phyloP scores from a whole-genome alignment of 2,329 filamentous ascomycete genomes.

The Plenodomus biglobosus region DNA sequence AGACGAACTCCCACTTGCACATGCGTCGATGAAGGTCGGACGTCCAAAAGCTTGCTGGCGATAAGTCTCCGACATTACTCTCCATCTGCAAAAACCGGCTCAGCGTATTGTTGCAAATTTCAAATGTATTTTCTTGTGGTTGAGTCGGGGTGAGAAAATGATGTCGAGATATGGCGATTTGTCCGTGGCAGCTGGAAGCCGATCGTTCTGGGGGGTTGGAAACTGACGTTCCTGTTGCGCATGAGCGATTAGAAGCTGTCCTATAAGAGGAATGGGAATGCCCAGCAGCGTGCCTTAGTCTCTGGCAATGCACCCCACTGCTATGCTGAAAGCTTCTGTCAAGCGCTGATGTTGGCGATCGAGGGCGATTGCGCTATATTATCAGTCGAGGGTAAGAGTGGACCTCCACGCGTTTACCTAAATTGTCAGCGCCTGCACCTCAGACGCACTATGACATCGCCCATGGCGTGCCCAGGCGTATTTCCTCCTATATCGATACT shows the following conservation, averaged over 20 bases:
- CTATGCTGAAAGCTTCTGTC: neutral
- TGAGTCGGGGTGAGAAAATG: constrained; percentile 2
- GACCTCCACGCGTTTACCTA: neutral
- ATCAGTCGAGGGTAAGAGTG: neutral
- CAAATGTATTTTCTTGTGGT: constrained; percentile 5
- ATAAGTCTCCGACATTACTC: constrained; percentile 41
- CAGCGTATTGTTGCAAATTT: neutral
- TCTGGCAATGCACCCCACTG: neutral
- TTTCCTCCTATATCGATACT: neutral
- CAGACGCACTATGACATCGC: neutral
- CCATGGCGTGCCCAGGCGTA: neutral
- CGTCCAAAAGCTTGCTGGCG: constrained; percentile 38
- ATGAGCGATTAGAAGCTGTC: constrained; percentile 27
- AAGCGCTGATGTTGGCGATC: neutral
- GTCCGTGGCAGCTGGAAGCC: constrained; percentile 18
- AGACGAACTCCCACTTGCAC: constrained; percentile 46
- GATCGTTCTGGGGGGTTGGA: constrained; percentile 13
- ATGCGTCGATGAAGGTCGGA: constrained; percentile 41
- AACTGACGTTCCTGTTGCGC: constrained; percentile 25
- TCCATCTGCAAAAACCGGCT: constrained; percentile 37
- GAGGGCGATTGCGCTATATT: neutral
- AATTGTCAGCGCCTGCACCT: neutral
- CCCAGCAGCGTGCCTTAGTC: neutral
- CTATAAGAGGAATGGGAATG: constrained; percentile 29
- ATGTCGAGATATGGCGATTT: constrained; percentile 6